phyloP scores from a whole-genome alignment of 2,329 filamentous ascomycete species.

The Nemania diffusa region DNA sequence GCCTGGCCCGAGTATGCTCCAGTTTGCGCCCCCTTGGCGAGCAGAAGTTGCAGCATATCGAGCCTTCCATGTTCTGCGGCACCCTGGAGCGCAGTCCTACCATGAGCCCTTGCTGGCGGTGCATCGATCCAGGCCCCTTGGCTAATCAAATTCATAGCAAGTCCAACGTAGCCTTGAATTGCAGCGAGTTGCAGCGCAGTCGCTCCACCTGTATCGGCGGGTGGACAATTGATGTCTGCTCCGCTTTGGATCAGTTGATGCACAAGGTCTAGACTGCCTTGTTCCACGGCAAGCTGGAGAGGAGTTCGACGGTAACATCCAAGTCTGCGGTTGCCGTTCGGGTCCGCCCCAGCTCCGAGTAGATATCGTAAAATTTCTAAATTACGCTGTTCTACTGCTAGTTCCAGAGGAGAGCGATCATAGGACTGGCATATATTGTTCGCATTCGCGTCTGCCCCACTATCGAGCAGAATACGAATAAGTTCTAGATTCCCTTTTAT shows the following conservation, averaged over 20 bases:
- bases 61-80: slow-evolving; percentile 18
- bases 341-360: no score
- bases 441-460: no score
- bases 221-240: background rate
- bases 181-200: slow-evolving; percentile 20
- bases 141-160: slow-evolving; percentile 12
- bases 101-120: background rate
- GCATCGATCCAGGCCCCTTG: slow-evolving; percentile 9
- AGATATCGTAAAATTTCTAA: no score
- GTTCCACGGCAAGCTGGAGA: slow-evolving; percentile 4
- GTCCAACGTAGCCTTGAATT: background rate
- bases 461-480: no score
- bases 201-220: background rate
- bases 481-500: no score
- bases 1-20: no score
- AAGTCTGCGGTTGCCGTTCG: no score
- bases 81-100: slow-evolving; percentile 16
- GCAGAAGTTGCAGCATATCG: slow-evolving; percentile 14
- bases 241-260: background rate
- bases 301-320: background rate
- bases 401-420: no score
- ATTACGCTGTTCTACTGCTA: no score
- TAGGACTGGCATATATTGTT: no score
- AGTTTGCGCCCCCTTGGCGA: background rate
- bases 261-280: background rate